These are phyloP conservation scores for Jaapia argillacea DNA, from an alignment of 768 basidiomycete genomes.

Conservation along the genomic window DNA sequence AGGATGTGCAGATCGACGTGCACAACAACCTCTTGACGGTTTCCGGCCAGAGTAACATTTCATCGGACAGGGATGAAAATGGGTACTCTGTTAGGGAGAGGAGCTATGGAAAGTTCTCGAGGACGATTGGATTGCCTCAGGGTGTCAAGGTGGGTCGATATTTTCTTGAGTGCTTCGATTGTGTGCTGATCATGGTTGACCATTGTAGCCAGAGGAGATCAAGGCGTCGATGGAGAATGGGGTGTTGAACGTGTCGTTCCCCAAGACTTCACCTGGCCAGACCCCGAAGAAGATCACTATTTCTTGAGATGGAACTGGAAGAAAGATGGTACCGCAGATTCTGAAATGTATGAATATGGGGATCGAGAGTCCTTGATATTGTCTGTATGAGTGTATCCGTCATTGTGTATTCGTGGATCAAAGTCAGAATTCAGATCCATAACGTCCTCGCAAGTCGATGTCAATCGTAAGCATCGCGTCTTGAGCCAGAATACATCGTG, in stretches of 20 bases:
- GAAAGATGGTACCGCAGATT: too few species aligned
- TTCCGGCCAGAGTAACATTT: conserved; percentile 34
- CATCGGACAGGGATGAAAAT: conserved; percentile 22
- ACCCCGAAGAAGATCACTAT: conserved; percentile 9
- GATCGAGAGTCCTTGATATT: too few species aligned
- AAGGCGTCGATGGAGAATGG: conserved; percentile 9
- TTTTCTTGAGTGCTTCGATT: neutral
- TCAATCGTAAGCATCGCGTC: too few species aligned
- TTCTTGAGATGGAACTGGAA: neutral
- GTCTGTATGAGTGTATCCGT: too few species aligned
- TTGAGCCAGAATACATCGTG: too few species aligned
- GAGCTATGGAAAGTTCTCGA: conserved; percentile 18
- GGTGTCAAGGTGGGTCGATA: conserved; percentile 10
- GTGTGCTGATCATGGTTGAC: neutral
- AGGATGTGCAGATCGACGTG: conserved; percentile 42
- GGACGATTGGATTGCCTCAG: conserved; percentile 13
- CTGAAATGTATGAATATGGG: too few species aligned
- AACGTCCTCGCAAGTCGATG: too few species aligned
- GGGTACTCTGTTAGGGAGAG: conserved; percentile 25
- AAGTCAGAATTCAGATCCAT: too few species aligned
- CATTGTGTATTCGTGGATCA: too few species aligned
- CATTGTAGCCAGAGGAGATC: conserved; percentile 14
- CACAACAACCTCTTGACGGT: conserved; percentile 39
- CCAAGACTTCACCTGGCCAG: conserved; percentile 10
- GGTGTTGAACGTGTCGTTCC: conserved; percentile 11